Base-by-base conservation (phyloP, 345 rosid genomes). In the Zanthoxylum bungeanum region DNA sequence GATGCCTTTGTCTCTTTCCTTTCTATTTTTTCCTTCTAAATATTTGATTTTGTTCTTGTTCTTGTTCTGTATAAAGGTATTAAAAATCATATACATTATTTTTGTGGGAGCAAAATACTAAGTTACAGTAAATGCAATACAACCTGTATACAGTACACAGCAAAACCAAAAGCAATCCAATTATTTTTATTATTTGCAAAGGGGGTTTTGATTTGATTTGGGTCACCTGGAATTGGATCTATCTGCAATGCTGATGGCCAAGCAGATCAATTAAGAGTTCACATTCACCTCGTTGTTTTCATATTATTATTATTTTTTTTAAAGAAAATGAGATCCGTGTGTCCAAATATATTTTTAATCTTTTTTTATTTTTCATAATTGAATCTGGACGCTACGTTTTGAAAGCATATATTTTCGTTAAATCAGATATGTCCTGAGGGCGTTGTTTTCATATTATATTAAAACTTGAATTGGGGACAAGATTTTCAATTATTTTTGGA, bases 71-170 rank as follows among this genome's bases (percentile, higher is more conserved):
- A 16, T 21, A 25, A 31, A 49, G 50, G 1, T n/a, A 65, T 19
- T n/a, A n/a, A 30, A 21, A 4, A 31, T 19, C 30, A 9, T 30
- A 40, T 14, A 3, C 9, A 44, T 17, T 11, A 19, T 12, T 44
- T 5, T 14, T 39, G 62, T 5, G 39, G 63, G 19, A 25, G 62
- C 52, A 39, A 25, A 39, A 40, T n/a, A 58, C 21, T 58, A 44
- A 27, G 44, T 12, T 19, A 4, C 46, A 44, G 64, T 17, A 5
- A 53, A 6, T 53, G 71, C 44, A 25, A 16, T 55, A 7, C 73
- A 42, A 30, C 73, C 56, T 42, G 42, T 56, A 59, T 2, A 70
- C 73, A 58, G 46, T 2, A 70, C 73, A 58, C 21, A 30, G 21
- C 42, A 69, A 69, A 42, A n/a, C n/a, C 5, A 22, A 44, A 8